Conservation (phyloP, 192 early-diverging fungal species). For the Coemansia sp. region DNA sequence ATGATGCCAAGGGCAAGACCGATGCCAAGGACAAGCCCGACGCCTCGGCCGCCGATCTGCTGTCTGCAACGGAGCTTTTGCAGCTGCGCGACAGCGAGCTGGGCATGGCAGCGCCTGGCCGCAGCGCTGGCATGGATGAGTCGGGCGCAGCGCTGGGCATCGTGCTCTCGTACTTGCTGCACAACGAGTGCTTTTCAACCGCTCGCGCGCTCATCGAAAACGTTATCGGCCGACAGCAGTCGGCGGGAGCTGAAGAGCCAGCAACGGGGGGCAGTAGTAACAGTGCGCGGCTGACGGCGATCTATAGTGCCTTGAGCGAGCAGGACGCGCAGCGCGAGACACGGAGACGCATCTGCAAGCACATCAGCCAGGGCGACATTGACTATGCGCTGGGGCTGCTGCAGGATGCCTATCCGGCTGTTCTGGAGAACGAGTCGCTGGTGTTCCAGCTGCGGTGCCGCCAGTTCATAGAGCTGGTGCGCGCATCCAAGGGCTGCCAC, state of each 20-base stretch:
- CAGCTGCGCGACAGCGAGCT: constrained; percentile 8
- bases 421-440: constrained; percentile 70
- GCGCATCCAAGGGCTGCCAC: constrained; percentile 31
- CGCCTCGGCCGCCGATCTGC: neutral
- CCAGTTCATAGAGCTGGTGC: constrained; percentile 88
- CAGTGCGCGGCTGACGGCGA: constrained; percentile 17
- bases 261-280: neutral
- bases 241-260: neutral
- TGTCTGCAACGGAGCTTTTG: constrained; percentile 1
- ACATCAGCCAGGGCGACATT: constrained; percentile 75
- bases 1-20: neutral
- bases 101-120: neutral
- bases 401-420: constrained; percentile 67
- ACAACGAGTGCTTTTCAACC: constrained; percentile 81
- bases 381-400: constrained; percentile 70
- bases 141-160: constrained; percentile 51
- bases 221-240: constrained; percentile 26
- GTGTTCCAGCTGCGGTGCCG: constrained; percentile 81
- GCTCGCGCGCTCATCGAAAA: constrained; percentile 68
- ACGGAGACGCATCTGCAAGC: constrained; percentile 56
- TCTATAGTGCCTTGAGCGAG: constrained; percentile 24
- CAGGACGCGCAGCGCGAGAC: constrained; percentile 34
- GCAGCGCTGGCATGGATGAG: constrained; percentile 1
- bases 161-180: constrained; percentile 80
- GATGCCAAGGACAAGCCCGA: neutral